A percentile compares a stretch with the other conserved stretches of the same genome.
These are phyloP conservation scores for Globisporangium spiculum DNA, from an alignment of 352 stramenopile species.

Conservation along the genomic window DNA sequence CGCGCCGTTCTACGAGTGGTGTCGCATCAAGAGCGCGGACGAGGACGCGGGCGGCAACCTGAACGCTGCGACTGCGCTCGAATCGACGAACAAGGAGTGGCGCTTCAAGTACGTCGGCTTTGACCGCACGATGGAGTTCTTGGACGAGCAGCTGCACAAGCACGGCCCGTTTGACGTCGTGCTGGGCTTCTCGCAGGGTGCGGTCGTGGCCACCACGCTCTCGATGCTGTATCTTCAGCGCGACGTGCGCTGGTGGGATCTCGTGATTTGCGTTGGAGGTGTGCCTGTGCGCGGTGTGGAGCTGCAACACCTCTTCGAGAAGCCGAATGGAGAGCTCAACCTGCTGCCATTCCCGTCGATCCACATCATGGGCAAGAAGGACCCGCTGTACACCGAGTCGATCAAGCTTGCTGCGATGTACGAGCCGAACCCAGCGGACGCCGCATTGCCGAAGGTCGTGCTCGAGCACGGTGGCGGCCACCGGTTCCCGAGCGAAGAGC, in stretches of 20 bases:
- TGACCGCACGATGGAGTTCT: slow-evolving; percentile 43
- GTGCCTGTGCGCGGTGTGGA: slow-evolving; percentile 34
- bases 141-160: slow-evolving; percentile 52
- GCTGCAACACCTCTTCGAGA: slow-evolving; percentile 43
- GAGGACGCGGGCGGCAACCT: slow-evolving; percentile 18
- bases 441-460: slow-evolving; percentile 25
- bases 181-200: slow-evolving; percentile 77
- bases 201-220: slow-evolving; percentile 57
- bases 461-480: slow-evolving; percentile 39
- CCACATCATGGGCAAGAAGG: slow-evolving; percentile 41
- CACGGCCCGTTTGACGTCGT: slow-evolving; percentile 75
- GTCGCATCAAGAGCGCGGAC: slow-evolving; percentile 25
- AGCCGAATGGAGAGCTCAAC: slow-evolving; percentile 31
- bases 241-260: slow-evolving; percentile 49
- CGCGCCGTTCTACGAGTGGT: slow-evolving; percentile 78
- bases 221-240: slow-evolving; percentile 54
- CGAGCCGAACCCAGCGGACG: slow-evolving; percentile 21
- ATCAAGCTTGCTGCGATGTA: slow-evolving; percentile 34
- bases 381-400: slow-evolving; percentile 28
- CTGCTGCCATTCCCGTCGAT: slow-evolving; percentile 50
- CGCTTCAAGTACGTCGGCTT: slow-evolving; percentile 27
- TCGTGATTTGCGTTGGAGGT: slow-evolving; percentile 46
- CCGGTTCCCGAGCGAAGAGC: slow-evolving; percentile 27
- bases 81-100: slow-evolving; percentile 13
- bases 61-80: not conserved